These are phyloP conservation scores for Trypanosoma boissoni DNA, from an alignment of 208 protist species.

Conservation along the genomic window DNA sequence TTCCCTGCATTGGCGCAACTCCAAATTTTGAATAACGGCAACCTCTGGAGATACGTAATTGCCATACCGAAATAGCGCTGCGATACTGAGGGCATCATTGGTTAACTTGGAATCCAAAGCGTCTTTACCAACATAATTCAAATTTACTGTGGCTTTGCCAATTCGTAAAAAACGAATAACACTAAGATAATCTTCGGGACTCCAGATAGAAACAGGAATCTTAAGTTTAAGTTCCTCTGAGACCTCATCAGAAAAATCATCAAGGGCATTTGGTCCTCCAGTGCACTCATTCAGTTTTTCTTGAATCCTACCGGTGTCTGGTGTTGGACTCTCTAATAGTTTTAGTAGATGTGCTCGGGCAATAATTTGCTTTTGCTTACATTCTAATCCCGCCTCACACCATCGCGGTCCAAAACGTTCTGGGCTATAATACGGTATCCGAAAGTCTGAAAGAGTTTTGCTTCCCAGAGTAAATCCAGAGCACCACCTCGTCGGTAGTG, in stretches of 20 bases:
- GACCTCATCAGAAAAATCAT: conserved; percentile 5
- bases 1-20: conserved; percentile 6
- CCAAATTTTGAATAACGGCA: conserved; percentile 14
- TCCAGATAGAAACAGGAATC: conserved; percentile 8
- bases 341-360: not conserved
- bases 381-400: not conserved
- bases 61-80: conserved; percentile 7
- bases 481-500: conserved; percentile 14
- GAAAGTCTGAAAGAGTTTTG: conserved; percentile 8
- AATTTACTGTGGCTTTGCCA: not conserved
- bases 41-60: conserved; percentile 7
- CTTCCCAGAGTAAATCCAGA: conserved; percentile 3
- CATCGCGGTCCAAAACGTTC: conserved; percentile 7
- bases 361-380: conserved; percentile 1
- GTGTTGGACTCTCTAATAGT: not conserved
- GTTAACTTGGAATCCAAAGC: not conserved
- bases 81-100: not conserved
- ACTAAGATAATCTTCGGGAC: conserved; percentile 2
- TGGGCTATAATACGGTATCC: conserved; percentile 18
- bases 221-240: not conserved
- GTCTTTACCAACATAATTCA: not conserved
- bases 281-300: not conserved
- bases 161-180: conserved; percentile 7
- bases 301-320: not conserved
- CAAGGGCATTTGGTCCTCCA: conserved; percentile 5